These are phyloP conservation scores for Tuber calosporum DNA, from an alignment of 495 filamentous ascomycete species.

Conservation along the genomic window DNA sequence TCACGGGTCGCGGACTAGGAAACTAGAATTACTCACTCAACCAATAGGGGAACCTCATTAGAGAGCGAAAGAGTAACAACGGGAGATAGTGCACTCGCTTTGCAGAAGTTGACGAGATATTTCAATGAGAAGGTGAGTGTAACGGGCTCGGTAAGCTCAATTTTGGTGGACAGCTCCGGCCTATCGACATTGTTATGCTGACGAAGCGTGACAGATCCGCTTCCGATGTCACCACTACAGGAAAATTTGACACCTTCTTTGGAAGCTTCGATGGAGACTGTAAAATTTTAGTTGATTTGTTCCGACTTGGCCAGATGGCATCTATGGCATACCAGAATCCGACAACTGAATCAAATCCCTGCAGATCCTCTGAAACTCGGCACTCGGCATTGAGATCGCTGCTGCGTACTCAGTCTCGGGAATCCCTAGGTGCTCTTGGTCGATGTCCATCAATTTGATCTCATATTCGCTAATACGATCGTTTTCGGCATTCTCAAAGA, in stretches of 20 bases:
- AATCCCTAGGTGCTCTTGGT: slow-evolving; percentile 98
- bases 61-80: slow-evolving; percentile 86
- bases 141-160: slow-evolving; percentile 86
- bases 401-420: slow-evolving; percentile 97
- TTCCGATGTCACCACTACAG: slow-evolving; percentile 89
- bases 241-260: slow-evolving; percentile 98
- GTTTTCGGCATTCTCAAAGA: slow-evolving; percentile 84
- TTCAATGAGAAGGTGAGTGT: slow-evolving; percentile 97
- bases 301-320: background rate
- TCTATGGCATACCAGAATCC: slow-evolving; percentile 67
- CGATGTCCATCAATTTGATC: slow-evolving; percentile 99
- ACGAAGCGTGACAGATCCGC: slow-evolving; percentile 83
- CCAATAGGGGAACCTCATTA: slow-evolving; percentile 89
- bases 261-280: slow-evolving; percentile 89
- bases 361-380: slow-evolving; percentile 93
- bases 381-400: slow-evolving; percentile 76
- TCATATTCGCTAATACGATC: slow-evolving; percentile 96
- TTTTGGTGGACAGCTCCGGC: slow-evolving; percentile 74
- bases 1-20: background rate
- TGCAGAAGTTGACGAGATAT: slow-evolving; percentile 99
- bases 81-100: slow-evolving; percentile 75
- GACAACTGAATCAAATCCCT: slow-evolving; percentile 82
- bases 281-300: background rate
- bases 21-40: slow-evolving; percentile 51
- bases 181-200: slow-evolving; percentile 88